Percentiles rank a stretch among this genome's conserved stretches.
Evolutionary conservation across 257 asterid species (phyloP).

Genomic region (Solanum commersonii): DNA sequence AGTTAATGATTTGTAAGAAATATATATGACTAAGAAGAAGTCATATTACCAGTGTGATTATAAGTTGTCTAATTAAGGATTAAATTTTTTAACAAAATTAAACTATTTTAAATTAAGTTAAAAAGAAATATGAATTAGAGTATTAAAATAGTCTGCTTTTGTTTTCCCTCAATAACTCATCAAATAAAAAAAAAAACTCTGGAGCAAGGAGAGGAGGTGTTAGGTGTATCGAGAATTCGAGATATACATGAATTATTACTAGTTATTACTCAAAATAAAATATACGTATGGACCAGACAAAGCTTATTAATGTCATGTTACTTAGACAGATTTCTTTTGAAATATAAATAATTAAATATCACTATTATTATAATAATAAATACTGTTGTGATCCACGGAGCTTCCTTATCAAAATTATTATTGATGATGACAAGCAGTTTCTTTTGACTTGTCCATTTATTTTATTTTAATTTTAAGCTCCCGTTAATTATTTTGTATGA

Average conservation of each 20-base stretch:
- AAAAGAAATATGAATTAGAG: background rate
- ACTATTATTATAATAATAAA: background rate
- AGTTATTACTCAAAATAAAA: background rate
- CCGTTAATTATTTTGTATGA: background rate
- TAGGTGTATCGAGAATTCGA: background rate
- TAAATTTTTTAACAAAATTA: background rate
- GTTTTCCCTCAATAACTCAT: background rate
- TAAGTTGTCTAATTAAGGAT: too few relatives aligned
- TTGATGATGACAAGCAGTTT: background rate
- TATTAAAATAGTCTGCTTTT: background rate
- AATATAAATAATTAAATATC: background rate
- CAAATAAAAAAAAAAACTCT: background rate
- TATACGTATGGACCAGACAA: background rate
- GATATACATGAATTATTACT: background rate
- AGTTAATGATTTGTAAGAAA: background rate
- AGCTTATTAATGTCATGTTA: background rate
- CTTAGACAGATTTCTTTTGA: background rate
- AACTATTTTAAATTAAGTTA: background rate
- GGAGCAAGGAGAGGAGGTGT: background rate
- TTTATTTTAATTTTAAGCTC: background rate
- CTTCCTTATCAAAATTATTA: background rate
- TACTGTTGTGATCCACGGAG: background rate
- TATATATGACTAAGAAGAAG: background rate
- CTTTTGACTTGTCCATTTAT: background rate
- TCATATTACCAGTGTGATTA: background rate